Evolutionary conservation across 306 rosid species (phyloP), one percentile per base, ranked within the genome.

Genomic region (Senna tora): DNA sequence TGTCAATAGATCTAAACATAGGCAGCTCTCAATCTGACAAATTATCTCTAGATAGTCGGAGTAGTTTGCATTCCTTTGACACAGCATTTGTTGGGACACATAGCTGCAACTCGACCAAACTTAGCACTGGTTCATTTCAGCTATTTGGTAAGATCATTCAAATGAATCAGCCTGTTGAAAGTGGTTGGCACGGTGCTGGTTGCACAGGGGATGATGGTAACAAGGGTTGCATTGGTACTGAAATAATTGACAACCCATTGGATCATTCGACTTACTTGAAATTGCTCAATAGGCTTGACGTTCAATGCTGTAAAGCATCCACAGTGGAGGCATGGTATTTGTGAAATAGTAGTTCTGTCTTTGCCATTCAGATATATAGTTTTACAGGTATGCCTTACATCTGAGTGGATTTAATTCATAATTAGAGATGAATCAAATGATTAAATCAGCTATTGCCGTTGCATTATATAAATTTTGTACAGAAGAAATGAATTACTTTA

Each of bases 121-220:
- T 76, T 13, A 76, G 74, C 9, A 58, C 65, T 45, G 56, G 60
- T 69, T 82, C 90, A 28, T n/a, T 92, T 79, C 90, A 82, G 77
- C 79, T 92, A 76, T 92, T 92, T 81, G 97, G 97, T 72, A 65
- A 77, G 71, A 59, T 70, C 70, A 89, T 92, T 65, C 71, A 84
- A 19, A 52, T 56, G 57, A 65, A 69, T 49, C 87, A 20, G 58
- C 85, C 88, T n/a, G 76, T 11, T 71, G 82, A 84, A 73, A 78
- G 50, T 77, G 86, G 66, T 69, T 74, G 42, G 13, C 61, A 82
- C 54, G 74, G 69, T 30, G 65, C 76, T 74, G 86, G 69, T 69
- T 57, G 74, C 76, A 45, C 75, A 10, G 83, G 79, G 64, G 81
- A 77, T 16, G 81, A 65, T 64, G 83, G 71, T 64, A 64, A 22